These are phyloP conservation scores for Phytophthora pistaciae DNA, from an alignment of 352 stramenopile species.

Conservation along the genomic window DNA sequence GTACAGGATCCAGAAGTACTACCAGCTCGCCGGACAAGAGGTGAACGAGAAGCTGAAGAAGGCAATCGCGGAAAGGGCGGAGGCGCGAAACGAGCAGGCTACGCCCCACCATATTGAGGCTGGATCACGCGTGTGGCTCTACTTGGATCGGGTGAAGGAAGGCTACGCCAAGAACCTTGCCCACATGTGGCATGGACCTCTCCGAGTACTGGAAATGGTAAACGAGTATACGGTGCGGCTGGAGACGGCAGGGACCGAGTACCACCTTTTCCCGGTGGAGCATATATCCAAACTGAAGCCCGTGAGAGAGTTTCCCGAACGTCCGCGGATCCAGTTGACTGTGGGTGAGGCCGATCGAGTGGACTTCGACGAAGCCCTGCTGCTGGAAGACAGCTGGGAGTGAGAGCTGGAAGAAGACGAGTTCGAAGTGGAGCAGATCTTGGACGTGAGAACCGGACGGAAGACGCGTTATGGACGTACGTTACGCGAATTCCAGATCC, in stretches of 20 bases:
- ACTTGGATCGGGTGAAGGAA: background rate
- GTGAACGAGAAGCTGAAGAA: no score
- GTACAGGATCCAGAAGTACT: no score
- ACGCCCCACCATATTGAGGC: no score
- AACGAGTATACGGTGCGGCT: background rate
- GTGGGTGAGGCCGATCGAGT: background rate
- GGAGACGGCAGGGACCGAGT: background rate
- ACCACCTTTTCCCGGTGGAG: background rate
- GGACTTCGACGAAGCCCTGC: background rate
- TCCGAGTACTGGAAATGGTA: background rate
- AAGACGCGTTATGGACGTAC: no score
- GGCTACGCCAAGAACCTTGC: background rate
- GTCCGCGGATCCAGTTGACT: background rate
- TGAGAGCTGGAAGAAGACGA: background rate
- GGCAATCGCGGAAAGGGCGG: no score
- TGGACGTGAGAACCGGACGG: no score
- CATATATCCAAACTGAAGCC: background rate
- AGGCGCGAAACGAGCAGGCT: no score
- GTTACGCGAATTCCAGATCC: no score
- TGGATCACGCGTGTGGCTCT: background rate
- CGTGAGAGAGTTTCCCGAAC: background rate
- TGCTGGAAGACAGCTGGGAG: background rate
- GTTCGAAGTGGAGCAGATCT: no score
- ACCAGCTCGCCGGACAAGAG: no score
- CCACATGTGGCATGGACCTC: background rate